Evolutionary conservation across 1,284 basidiomycete genomes (phyloP), one percentile per base, ranked within the genome.

Genomic region (Neolentinus lepideus): DNA sequence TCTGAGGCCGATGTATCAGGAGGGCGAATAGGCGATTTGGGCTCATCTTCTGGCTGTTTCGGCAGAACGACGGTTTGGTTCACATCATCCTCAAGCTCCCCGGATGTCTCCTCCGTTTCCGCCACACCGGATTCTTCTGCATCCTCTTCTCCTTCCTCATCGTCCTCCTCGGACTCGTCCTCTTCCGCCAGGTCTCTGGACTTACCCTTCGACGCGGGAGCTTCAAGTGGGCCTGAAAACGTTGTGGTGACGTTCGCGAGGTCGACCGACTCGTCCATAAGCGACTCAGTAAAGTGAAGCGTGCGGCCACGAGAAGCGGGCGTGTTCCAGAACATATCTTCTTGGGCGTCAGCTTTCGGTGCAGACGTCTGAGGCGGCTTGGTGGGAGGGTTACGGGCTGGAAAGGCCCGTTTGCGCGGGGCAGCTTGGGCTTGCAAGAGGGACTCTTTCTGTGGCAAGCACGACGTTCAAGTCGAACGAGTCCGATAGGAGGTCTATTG

Each of bases 231-330:
- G 51, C 74, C 81, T 2, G 74, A 71, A 52, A 84, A 80, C 1
- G 81, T 80, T 31, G 71, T 62, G 2, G 74, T 69, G 11, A 81
- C 61, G 58, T 85, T 75, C 1, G 67, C 73, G 1, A 85, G 68
- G 61, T 86, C 80, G 1, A 81, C 74, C n/a, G 80, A 71, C 61
- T 88, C 85, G 58, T 86, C 78, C 60, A 79, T 66, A 21, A 86
- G 69, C 9, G 81, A 81, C 48, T 84, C 80, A 0, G 76, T 76
- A 59, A 88, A 86, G 51, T 75, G 78, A 8, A 87, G 70, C 0
- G 78, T 80, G 38, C 81, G 79, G 11, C 75, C 77, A 1, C 79
- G 71, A 2, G 77, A 72, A 14, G 74, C 77, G 1, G 84, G 80
- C 0, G 84, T 81, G 36, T 72, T 77, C 82, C 83, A 84, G 64